Base-by-base conservation (phyloP, 352 stramenopile species). In the Phytophthora palmivora region DNA sequence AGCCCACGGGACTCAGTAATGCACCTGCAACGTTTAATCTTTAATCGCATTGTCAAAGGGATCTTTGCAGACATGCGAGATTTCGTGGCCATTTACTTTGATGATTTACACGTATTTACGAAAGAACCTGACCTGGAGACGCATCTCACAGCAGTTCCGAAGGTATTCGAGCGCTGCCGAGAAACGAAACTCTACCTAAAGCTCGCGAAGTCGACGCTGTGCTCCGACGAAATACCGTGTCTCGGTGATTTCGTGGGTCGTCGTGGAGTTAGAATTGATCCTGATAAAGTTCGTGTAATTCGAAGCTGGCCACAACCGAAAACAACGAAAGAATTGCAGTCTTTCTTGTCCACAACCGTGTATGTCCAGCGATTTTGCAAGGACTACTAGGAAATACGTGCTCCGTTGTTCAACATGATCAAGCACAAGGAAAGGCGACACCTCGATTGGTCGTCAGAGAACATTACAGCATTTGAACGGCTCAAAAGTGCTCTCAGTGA, bases 1-100 rank as follows among this genome's bases (percentile, higher is more conserved):
- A 50, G 9, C 39, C 18, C 21, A 45, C 26, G 50, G 48, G 48
- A 3, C 15, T 56, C 2, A 46, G 26, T 15, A 56, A 56, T 4
- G 34, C 48, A 9, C 34, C 34, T 12, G 48, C 36, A 2, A 58
- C 38, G 3, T 48, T 9, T 18, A 11, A 36, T 18, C 36, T 44
- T 26, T 5, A 2, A n/a, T 32, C 26, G 26, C 26, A 16, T 18
- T 4, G 38, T 44, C 11, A 2, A 26, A 44, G 4, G 6, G 8
- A 15, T 51, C 16, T 37, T 51, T 28, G 26, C 15, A 34, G 47
- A 14, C n/a, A 5, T 55, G 33, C 6, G 8, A 12, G 19, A 32
- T 8, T 32, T 32, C 26, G 8, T 32, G 4, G 26, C 26, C 4
- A 32, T 8, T 32, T 32, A 32, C n/a, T n/a, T 32, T 32, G 26